phyloP scores from a whole-genome alignment of 1,284 basidiomycete species.

The Ceratobasidium sp. region DNA sequence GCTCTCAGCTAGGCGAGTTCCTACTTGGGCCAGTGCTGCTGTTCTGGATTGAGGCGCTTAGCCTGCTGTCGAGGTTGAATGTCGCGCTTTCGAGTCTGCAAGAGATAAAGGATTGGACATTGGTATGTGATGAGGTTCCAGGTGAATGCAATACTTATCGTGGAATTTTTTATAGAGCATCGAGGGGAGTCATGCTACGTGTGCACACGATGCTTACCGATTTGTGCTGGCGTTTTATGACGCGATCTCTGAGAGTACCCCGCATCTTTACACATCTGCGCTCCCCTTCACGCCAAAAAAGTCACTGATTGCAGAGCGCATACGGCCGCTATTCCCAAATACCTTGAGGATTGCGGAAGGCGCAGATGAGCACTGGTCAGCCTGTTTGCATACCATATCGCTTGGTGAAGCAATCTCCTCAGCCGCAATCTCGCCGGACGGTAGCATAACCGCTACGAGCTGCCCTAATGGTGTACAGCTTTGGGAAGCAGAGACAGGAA shows the following conservation, averaged over 20 bases:
- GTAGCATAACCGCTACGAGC: not conserved
- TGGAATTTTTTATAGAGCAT: no score
- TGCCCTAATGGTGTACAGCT: not conserved
- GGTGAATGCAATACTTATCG: no score
- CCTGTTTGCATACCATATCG: not conserved
- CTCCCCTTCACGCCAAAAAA: not conserved
- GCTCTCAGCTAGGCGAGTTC: not conserved
- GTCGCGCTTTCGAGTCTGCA: not conserved
- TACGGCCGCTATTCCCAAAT: not conserved
- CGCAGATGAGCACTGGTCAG: not conserved
- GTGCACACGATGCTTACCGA: not conserved
- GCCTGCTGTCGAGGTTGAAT: not conserved
- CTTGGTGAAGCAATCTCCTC: not conserved
- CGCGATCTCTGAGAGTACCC: not conserved
- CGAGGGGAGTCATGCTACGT: not conserved
- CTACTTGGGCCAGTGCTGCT: not conserved
- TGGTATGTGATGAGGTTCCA: not conserved
- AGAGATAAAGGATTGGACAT: not conserved
- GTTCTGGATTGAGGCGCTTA: slow-evolving; percentile 18
- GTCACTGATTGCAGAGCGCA: not conserved
- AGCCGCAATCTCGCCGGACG: not conserved
- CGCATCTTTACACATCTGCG: slow-evolving; percentile 8
- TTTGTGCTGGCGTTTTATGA: slow-evolving; percentile 7
- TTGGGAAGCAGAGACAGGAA: slow-evolving; percentile 3
- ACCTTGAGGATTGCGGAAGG: not conserved